Conservation (phyloP, 148 eudicot genomes). For the Chenopodium quinoa region DNA sequence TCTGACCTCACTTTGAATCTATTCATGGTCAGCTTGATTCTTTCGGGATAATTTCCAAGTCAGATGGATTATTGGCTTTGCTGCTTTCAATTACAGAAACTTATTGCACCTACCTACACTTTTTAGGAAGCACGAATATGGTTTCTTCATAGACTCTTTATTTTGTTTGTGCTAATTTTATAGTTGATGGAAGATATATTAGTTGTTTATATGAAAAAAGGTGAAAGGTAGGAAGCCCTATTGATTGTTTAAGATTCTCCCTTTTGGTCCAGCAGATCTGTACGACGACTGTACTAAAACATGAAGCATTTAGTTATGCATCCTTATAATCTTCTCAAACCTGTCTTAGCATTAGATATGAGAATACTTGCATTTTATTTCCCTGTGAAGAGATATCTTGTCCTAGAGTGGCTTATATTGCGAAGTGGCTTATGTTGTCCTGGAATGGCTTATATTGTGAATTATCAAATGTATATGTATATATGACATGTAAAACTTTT, state of each 20-base stretch:
- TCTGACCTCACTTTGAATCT: too few species aligned
- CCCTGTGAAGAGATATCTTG: not conserved
- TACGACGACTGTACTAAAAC: not conserved
- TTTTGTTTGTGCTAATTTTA: not conserved
- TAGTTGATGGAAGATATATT: not conserved
- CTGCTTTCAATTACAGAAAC: not conserved
- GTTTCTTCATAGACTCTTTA: not conserved
- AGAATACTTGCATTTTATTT: not conserved
- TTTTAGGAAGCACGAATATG: too few species aligned
- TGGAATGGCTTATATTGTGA: not conserved
- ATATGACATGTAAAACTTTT: slow-evolving; percentile 9
- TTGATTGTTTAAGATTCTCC: not conserved
- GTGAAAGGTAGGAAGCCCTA: not conserved
- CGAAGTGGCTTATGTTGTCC: not conserved
- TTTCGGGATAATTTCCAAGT: not conserved
- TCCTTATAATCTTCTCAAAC: not conserved
- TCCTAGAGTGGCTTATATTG: not conserved
- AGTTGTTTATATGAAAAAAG: not conserved
- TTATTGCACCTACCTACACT: not conserved
- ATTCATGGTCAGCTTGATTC: not conserved
- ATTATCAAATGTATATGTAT: not conserved
- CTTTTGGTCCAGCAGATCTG: not conserved
- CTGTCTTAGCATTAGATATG: too few species aligned
- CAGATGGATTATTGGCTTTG: not conserved
- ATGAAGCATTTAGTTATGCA: not conserved